Conservation (phyloP, 768 basidiomycete genomes). For the Boletus speciosus region DNA sequence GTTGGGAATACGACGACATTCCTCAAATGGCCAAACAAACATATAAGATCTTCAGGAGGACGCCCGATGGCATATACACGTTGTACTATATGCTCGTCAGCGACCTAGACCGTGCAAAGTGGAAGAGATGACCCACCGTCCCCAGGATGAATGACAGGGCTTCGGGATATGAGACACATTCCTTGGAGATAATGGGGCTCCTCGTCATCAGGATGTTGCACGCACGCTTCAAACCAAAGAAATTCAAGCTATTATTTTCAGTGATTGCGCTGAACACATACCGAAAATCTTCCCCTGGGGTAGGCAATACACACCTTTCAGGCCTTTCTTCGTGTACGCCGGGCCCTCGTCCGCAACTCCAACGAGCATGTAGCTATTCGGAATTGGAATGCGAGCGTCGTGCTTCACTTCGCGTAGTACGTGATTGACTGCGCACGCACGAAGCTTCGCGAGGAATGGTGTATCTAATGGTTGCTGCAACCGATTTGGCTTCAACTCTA, state of each 20-base stretch:
- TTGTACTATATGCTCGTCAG: conserved; percentile 46
- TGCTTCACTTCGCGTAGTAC: conserved; percentile 74
- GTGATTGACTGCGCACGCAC: conserved; percentile 60
- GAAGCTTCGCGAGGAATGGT: conserved; percentile 54
- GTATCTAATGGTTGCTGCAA: conserved; percentile 42
- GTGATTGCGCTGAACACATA: conserved; percentile 26
- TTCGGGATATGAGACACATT: conserved; percentile 60
- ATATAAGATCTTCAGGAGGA: conserved; percentile 54
- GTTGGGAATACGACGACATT: conserved; percentile 74
- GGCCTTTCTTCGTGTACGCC: conserved; percentile 49
- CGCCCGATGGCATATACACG: conserved; percentile 68
- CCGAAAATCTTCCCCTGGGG: conserved; percentile 64
- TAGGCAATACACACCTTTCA: conserved; percentile 52
- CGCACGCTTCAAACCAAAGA: conserved; percentile 43
- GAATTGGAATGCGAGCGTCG: conserved; percentile 68
- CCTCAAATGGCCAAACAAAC: conserved; percentile 56
- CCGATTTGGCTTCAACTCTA: conserved; percentile 43
- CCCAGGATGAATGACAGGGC: conserved; percentile 73
- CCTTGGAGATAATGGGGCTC: conserved; percentile 59
- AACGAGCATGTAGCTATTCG: conserved; percentile 64
- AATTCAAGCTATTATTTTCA: neutral
- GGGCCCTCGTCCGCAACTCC: conserved; percentile 84
- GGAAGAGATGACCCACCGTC: conserved; percentile 46
- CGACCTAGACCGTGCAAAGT: neutral
- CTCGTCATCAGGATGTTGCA: conserved; percentile 48